Conservation (phyloP, 306 rosid genomes). For the Lupinus albus region DNA sequence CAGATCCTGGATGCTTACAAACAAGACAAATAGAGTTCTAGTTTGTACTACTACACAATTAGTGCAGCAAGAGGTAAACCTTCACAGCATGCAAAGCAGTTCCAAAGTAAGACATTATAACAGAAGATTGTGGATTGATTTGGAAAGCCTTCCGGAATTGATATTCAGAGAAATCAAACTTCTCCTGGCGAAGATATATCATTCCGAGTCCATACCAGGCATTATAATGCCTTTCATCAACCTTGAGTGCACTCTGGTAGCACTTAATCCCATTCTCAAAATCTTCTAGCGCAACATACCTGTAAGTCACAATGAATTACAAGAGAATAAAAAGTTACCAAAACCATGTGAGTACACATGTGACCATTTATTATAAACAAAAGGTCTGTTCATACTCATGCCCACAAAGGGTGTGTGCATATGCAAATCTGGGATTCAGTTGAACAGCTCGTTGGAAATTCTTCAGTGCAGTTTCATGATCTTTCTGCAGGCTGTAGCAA, state of each 20-base stretch:
- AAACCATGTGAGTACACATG: neutral
- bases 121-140: constrained; percentile 87
- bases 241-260: constrained; percentile 90
- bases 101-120: constrained; percentile 91
- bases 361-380: neutral
- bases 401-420: constrained; percentile 99
- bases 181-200: constrained; percentile 93
- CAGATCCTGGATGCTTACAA: constrained; percentile 36
- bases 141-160: constrained; percentile 86
- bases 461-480: constrained; percentile 58
- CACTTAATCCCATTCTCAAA: constrained; percentile 91
- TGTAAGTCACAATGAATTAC: constrained; percentile 44
- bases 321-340: constrained; percentile 34
- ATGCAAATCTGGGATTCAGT: constrained; percentile 87
- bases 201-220: constrained; percentile 99
- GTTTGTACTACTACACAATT: constrained; percentile 34
- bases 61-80: constrained; percentile 56
- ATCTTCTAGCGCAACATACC: constrained; percentile 94
- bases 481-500: constrained; percentile 63
- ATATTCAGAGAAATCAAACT: constrained; percentile 89
- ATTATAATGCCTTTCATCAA: constrained; percentile 90
- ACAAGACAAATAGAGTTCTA: constrained; percentile 33
- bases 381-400: constrained; percentile 73
- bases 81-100: constrained; percentile 78
- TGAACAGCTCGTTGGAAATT: constrained; percentile 97